A percentile compares a stretch with the other conserved stretches of the same genome.
Conservation (phyloP, 345 rosid genomes). For the Streptanthus diversifolius region DNA sequence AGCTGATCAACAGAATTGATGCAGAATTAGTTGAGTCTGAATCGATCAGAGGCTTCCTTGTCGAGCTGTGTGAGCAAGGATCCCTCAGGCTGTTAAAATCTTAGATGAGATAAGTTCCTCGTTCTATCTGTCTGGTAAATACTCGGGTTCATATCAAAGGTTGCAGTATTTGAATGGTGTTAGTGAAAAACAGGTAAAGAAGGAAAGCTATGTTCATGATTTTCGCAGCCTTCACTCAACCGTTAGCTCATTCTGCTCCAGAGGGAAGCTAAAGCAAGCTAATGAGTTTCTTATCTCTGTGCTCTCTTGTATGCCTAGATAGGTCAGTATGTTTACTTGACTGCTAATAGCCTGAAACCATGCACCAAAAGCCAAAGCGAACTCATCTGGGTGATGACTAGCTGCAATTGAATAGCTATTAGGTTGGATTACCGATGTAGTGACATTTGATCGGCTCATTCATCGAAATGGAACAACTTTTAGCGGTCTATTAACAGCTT, state of each 20-base stretch:
- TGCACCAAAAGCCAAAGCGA: neutral
- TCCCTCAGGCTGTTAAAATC: slow-evolving; percentile 46
- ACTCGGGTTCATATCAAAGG: slow-evolving; percentile 12
- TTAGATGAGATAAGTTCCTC: slow-evolving; percentile 39
- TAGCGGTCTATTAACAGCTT: neutral
- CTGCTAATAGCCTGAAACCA: slow-evolving; percentile 11
- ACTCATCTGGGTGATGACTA: neutral
- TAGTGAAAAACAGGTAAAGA: slow-evolving; percentile 20
- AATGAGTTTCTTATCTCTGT: slow-evolving; percentile 47
- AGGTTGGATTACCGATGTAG: neutral
- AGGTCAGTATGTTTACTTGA: slow-evolving; percentile 3
- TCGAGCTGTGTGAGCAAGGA: slow-evolving; percentile 57
- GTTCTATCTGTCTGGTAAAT: slow-evolving; percentile 29
- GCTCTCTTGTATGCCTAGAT: slow-evolving; percentile 40
- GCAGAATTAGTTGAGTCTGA: slow-evolving; percentile 77
- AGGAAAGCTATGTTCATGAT: slow-evolving; percentile 31
- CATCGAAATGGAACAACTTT: neutral
- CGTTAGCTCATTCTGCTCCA: slow-evolving; percentile 62
- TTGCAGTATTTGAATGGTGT: slow-evolving; percentile 15
- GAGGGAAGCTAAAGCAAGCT: slow-evolving; percentile 60
- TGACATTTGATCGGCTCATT: neutral
- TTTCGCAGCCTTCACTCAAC: slow-evolving; percentile 52
- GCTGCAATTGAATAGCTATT: neutral
- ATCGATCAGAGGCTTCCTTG: slow-evolving; percentile 55
- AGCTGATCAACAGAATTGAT: slow-evolving; percentile 50